Conservation (phyloP, 2,329 filamentous ascomycete species). For the Monilinia laxa region DNA sequence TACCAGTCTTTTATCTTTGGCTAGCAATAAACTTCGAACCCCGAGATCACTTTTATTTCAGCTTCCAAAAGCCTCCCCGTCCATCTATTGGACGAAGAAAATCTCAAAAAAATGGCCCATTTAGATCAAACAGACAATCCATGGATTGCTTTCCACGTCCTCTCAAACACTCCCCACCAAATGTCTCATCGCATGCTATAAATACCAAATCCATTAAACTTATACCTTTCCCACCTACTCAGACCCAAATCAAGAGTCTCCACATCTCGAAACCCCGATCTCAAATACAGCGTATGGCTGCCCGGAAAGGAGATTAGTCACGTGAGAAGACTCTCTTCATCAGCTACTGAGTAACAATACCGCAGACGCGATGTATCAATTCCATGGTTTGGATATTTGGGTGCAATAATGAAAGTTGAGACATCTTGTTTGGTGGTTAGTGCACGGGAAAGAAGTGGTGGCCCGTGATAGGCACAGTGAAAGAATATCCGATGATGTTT, state of each 20-base stretch:
- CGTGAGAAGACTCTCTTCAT: not conserved
- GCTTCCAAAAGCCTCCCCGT: too few relatives aligned
- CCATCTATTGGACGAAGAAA: too few relatives aligned
- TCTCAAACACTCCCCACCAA: not conserved
- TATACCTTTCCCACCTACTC: not conserved
- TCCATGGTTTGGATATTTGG: not conserved
- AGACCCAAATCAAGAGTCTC: not conserved
- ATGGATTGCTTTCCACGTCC: not conserved
- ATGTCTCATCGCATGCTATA: not conserved
- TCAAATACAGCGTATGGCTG: not conserved
- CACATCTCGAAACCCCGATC: not conserved
- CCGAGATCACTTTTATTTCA: too few relatives aligned
- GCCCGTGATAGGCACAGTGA: too few relatives aligned
- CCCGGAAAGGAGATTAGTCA: not conserved
- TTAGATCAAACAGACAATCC: too few relatives aligned
- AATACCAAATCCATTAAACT: not conserved
- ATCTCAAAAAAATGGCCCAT: too few relatives aligned
- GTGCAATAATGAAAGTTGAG: not conserved
- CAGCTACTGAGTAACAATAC: not conserved
- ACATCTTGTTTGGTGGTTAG: not conserved
- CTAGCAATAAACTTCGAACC: too few relatives aligned
- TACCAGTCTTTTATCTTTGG: too few relatives aligned
- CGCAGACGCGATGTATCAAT: too few relatives aligned
- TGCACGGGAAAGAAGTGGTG: too few relatives aligned
- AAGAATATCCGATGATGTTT: too few relatives aligned